phyloP scores from a whole-genome alignment of 2,329 filamentous ascomycete species.

The Cladophialophora immunda region DNA sequence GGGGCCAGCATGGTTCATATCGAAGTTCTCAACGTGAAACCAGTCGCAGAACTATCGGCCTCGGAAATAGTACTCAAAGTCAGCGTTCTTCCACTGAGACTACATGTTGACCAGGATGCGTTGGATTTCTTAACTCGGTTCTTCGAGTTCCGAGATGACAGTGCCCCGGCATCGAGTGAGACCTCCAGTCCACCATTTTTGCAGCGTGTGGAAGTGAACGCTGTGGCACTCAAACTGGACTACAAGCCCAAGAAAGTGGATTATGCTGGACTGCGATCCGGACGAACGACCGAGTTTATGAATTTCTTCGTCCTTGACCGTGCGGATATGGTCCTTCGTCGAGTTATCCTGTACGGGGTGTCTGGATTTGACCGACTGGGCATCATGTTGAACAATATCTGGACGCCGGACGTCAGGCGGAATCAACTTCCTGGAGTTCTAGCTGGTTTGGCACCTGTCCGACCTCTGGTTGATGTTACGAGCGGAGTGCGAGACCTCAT shows the following conservation, averaged over 20 bases:
- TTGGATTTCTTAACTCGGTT: slow-evolving; percentile 97
- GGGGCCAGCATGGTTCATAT: slow-evolving; percentile 89
- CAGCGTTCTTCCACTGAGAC: slow-evolving; percentile 80
- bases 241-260: slow-evolving; percentile 99
- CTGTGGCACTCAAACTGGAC: slow-evolving; percentile 84
- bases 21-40: slow-evolving; percentile 86
- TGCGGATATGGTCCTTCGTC: slow-evolving; percentile 83
- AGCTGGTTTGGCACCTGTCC: slow-evolving; percentile 87
- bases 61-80: slow-evolving; percentile 86
- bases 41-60: slow-evolving; percentile 81
- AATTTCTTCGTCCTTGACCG: slow-evolving; percentile 95
- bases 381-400: slow-evolving; percentile 90
- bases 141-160: slow-evolving; percentile 95
- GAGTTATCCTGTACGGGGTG: slow-evolving; percentile 91
- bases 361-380: slow-evolving; percentile 90
- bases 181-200: slow-evolving; percentile 83
- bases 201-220: slow-evolving; percentile 86
- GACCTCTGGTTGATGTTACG: slow-evolving; percentile 89
- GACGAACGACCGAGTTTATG: slow-evolving; percentile 97
- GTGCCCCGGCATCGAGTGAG: slow-evolving; percentile 59
- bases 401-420: slow-evolving; percentile 90
- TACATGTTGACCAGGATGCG: slow-evolving; percentile 97
- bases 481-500: slow-evolving; percentile 86
- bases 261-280: slow-evolving; percentile 89
- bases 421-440: slow-evolving; percentile 91